Conservation (phyloP, 2,329 filamentous ascomycete species). For the Diaporthe sp. region DNA sequence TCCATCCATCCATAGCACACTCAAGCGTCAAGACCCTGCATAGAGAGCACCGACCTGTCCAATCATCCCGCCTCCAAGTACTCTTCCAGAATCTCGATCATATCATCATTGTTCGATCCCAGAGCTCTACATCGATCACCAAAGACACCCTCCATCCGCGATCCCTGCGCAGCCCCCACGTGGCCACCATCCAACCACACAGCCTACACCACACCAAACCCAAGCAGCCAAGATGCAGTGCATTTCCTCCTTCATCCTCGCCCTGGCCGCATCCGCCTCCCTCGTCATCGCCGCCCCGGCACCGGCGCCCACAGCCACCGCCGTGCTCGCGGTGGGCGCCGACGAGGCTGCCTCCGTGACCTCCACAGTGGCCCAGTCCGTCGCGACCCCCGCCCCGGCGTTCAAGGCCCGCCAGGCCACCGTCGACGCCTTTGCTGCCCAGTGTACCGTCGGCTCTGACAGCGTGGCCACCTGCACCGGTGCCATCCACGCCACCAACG, state of each 20-base stretch:
- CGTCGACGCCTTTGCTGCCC: background rate
- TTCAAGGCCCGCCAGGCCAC: background rate
- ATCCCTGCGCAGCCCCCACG: conserved; percentile 6
- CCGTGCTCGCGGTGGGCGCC: background rate
- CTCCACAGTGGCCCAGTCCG: background rate
- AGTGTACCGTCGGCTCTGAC: conserved; percentile 15
- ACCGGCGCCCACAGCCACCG: background rate
- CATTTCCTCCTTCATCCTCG: conserved; percentile 9
- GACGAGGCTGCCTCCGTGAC: background rate
- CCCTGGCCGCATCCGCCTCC: background rate
- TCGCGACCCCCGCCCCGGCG: background rate
- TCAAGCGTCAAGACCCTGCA: conserved; percentile 19
- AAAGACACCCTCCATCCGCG: background rate
- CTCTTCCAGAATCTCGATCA: background rate
- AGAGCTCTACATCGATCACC: background rate
- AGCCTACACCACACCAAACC: background rate
- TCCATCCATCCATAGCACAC: background rate
- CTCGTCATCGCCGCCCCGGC: background rate
- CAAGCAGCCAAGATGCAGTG: conserved; percentile 16
- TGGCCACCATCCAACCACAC: background rate
- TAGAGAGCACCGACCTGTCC: background rate
- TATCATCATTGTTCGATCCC: background rate
- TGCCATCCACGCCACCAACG: conserved; percentile 14
- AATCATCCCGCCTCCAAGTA: background rate
- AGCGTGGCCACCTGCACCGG: conserved; percentile 24